A percentile compares a stretch with the other conserved stretches of the same genome.
These are phyloP conservation scores for Leptosphaerulina australis DNA, from an alignment of 2,329 filamentous ascomycete genomes.

Conservation along the genomic window DNA sequence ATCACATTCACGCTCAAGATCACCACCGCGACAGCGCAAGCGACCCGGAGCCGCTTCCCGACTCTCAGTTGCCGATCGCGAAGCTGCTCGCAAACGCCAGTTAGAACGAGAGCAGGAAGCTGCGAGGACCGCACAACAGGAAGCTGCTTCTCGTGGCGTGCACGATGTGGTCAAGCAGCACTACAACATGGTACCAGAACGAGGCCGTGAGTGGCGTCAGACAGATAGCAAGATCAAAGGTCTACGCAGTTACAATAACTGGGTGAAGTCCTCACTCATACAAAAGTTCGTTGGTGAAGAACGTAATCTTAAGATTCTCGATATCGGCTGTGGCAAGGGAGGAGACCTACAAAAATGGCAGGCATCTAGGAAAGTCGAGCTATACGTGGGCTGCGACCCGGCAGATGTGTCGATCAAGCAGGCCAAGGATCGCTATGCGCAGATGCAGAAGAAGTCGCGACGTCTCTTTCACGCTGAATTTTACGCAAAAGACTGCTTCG, in stretches of 20 bases:
- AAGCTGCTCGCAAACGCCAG: constrained; percentile 65
- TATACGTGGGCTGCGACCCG: constrained; percentile 94
- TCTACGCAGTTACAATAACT: constrained; percentile 94
- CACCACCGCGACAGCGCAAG: constrained; percentile 68
- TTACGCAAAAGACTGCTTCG: constrained; percentile 89
- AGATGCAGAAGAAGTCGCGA: constrained; percentile 68
- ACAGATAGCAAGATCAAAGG: constrained; percentile 96
- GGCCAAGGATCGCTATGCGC: constrained; percentile 79
- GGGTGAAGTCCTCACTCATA: constrained; percentile 97
- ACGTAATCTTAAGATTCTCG: constrained; percentile 76
- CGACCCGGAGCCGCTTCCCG: constrained; percentile 60
- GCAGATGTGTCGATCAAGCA: constrained; percentile 92
- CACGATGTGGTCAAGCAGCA: constrained; percentile 90
- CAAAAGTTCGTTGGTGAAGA: constrained; percentile 75
- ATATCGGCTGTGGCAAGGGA: constrained; percentile 96
- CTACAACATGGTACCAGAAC: constrained; percentile 94
- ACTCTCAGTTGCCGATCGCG: constrained; percentile 69
- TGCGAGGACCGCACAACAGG: constrained; percentile 54
- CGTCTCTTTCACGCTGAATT: constrained; percentile 84
- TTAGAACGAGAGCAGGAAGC: constrained; percentile 52
- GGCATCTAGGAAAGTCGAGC: constrained; percentile 82
- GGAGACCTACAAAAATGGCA: constrained; percentile 97
- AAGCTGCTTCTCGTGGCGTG: constrained; percentile 61
- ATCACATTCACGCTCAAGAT: constrained; percentile 46
- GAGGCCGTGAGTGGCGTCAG: constrained; percentile 91